These are phyloP conservation scores for Solanum medicagineum DNA, from an alignment of 257 asterid genomes.

Conservation along the genomic window DNA sequence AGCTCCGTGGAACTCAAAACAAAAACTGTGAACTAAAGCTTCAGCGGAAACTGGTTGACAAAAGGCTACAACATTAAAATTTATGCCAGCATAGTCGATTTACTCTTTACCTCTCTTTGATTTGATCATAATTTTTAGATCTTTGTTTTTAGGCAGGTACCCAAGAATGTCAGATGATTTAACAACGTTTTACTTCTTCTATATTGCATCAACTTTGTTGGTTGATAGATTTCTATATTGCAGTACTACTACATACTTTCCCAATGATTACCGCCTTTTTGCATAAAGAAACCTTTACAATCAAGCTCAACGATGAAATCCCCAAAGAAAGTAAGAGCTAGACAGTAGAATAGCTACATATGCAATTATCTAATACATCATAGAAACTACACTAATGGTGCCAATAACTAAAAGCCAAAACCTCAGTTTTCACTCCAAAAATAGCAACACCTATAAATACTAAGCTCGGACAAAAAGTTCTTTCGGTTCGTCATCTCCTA, in stretches of 20 bases:
- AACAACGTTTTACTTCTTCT: not conserved
- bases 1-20: not conserved
- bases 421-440: not conserved
- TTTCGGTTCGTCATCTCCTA: not conserved
- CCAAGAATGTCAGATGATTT: not conserved
- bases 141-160: not conserved
- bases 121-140: not conserved
- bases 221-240: not conserved
- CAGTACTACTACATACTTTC: not conserved
- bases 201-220: not conserved
- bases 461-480: not conserved
- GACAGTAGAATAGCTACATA: not conserved
- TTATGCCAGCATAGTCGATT: not conserved
- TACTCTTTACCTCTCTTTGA: not conserved
- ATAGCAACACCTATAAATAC: not conserved
- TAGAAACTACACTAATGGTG: not conserved
- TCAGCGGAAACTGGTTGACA: not conserved
- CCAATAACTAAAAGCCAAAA: not conserved
- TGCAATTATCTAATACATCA: not conserved
- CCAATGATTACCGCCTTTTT: not conserved
- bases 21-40: not conserved
- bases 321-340: not conserved
- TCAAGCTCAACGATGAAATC: not conserved
- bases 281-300: not conserved
- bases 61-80: not conserved